These are phyloP conservation scores for Didymella sp. DNA, from an alignment of 2,329 filamentous ascomycete genomes.

Conservation along the genomic window DNA sequence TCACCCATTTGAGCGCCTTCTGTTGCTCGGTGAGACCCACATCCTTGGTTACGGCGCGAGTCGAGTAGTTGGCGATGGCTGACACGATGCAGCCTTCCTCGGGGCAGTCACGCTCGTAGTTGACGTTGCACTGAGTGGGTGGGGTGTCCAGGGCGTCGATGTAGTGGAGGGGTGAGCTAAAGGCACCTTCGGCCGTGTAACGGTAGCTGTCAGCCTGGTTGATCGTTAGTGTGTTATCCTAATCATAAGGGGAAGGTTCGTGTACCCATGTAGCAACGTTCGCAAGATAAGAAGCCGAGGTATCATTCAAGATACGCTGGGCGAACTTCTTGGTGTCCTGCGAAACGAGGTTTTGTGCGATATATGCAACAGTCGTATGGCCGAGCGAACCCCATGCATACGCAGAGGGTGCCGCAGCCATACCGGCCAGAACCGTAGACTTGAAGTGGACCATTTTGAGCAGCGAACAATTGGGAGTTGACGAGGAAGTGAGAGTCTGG, in stretches of 20 bases:
- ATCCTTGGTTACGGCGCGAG: constrained; percentile 43
- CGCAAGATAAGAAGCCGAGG: constrained; percentile 56
- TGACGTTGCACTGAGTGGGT: constrained; percentile 56
- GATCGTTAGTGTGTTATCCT: background rate
- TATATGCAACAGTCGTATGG: constrained; percentile 62
- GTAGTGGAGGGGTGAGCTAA: constrained; percentile 58
- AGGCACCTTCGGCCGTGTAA: constrained; percentile 56
- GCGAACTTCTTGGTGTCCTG: constrained; percentile 55
- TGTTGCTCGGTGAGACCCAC: constrained; percentile 46
- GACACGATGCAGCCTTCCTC: constrained; percentile 59
- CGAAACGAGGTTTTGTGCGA: constrained; percentile 59
- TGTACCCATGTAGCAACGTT: constrained; percentile 58
- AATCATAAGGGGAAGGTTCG: background rate
- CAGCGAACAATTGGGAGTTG: background rate
- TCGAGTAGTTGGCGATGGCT: constrained; percentile 60
- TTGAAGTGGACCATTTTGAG: constrained; percentile 35
- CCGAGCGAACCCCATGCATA: constrained; percentile 61
- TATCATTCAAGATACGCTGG: constrained; percentile 53
- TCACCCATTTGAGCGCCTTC: constrained; percentile 58
- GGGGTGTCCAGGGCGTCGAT: constrained; percentile 60
- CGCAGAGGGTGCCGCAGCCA: constrained; percentile 33
- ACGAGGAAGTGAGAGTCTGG: constrained; percentile 2
- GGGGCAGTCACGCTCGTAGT: constrained; percentile 60
- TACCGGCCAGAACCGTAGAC: constrained; percentile 32
- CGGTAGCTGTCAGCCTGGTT: constrained; percentile 58